Conservation (phyloP, 2,329 filamentous ascomycete genomes). For the Teratosphaeria destructans region DNA sequence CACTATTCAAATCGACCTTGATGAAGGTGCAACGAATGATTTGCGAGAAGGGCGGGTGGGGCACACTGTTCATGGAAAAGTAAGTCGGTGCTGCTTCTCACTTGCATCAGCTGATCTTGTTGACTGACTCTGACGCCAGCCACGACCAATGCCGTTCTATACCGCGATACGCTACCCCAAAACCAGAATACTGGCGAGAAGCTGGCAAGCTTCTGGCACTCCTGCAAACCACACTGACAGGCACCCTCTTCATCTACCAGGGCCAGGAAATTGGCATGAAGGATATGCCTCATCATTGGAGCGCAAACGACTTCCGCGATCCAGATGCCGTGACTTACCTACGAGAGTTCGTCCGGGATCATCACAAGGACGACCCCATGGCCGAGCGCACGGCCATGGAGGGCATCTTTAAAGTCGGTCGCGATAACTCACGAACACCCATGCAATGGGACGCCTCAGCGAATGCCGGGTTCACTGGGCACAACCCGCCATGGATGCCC, state of each 20-base stretch:
- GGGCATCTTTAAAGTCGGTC: slow-evolving; percentile 46
- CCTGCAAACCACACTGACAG: slow-evolving; percentile 47
- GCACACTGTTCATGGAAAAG: slow-evolving; percentile 55
- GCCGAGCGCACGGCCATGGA: slow-evolving; percentile 38
- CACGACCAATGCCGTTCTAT: neutral
- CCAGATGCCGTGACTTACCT: slow-evolving; percentile 42
- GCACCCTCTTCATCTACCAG: slow-evolving; percentile 59
- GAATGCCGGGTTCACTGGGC: slow-evolving; percentile 54
- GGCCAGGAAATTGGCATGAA: slow-evolving; percentile 60
- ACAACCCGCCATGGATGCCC: slow-evolving; percentile 56
- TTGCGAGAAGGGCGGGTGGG: slow-evolving; percentile 49
- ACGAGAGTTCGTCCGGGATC: slow-evolving; percentile 26
- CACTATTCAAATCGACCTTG: slow-evolving; percentile 12
- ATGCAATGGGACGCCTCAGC: slow-evolving; percentile 57
- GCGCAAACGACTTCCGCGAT: slow-evolving; percentile 54
- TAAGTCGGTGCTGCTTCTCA: slow-evolving; percentile 25
- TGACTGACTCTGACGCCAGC: neutral
- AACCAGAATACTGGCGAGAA: slow-evolving; percentile 7
- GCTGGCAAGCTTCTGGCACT: slow-evolving; percentile 52
- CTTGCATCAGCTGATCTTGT: neutral
- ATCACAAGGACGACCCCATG: slow-evolving; percentile 19
- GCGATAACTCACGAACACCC: slow-evolving; percentile 62
- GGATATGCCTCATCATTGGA: slow-evolving; percentile 52
- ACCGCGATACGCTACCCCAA: neutral
- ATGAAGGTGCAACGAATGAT: slow-evolving; percentile 33